A percentile compares a stretch with the other conserved stretches of the same genome.
These are phyloP conservation scores for Voacanga thouarsii DNA, from an alignment of 257 asterid genomes.

Conservation along the genomic window DNA sequence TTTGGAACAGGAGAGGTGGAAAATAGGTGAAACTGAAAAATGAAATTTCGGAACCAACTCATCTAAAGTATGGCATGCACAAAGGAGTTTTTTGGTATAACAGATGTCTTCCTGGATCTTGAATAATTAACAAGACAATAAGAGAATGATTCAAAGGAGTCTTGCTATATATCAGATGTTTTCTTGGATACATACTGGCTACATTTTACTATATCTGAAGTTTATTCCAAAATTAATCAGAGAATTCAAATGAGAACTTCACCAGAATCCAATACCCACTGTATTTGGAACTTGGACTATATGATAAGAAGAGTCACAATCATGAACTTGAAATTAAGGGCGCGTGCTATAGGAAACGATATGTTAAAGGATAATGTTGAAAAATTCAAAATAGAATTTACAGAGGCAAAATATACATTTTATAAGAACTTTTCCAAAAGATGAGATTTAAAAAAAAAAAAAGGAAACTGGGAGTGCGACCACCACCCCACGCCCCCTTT, in stretches of 20 bases:
- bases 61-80: neutral
- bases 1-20: neutral
- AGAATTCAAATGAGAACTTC: neutral
- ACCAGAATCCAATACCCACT: slow-evolving; percentile 1
- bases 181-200: neutral
- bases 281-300: neutral
- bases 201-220: neutral
- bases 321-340: neutral
- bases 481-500: neutral
- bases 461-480: neutral
- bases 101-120: neutral
- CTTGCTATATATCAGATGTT: neutral
- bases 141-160: neutral
- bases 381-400: neutral
- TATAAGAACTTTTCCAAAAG: neutral
- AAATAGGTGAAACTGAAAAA: neutral
- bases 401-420: neutral
- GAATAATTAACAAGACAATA: neutral
- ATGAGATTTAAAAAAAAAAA: neutral
- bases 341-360: neutral
- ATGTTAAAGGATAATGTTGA: neutral
- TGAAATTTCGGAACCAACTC: neutral
- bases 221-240: neutral
- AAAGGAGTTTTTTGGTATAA: neutral
- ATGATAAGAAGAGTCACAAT: neutral